Percentiles rank a stretch among this genome's conserved stretches.
phyloP scores from a whole-genome alignment of 192 early-diverging fungal genomes.

The Chytriomyces confervae region DNA sequence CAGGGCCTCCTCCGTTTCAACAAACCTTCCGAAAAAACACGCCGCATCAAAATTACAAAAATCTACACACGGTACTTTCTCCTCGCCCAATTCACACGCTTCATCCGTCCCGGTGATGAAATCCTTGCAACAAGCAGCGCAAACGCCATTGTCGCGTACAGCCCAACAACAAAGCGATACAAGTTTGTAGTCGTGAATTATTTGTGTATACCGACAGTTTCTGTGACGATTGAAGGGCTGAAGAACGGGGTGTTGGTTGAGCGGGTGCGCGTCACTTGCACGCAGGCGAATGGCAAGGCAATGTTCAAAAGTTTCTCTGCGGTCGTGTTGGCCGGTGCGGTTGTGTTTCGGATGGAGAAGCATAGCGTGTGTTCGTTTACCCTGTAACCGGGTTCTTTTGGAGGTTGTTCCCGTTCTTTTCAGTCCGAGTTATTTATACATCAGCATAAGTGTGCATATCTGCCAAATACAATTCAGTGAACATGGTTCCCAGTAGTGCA shows the following conservation, averaged over 20 bases:
- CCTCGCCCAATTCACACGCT: conserved; percentile 42
- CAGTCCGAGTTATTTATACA: no score
- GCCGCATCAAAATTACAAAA: background rate
- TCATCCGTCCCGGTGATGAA: conserved; percentile 33
- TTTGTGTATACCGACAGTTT: background rate
- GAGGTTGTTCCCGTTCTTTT: no score
- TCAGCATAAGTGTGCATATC: no score
- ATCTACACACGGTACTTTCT: background rate
- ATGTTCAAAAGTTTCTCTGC: background rate
- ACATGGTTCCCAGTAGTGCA: no score
- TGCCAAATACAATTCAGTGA: no score
- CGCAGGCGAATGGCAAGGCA: conserved; percentile 1
- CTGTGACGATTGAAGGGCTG: background rate
- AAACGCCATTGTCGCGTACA: conserved; percentile 16
- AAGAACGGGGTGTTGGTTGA: background rate
- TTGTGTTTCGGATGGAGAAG: conserved; percentile 6
- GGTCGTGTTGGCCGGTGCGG: background rate
- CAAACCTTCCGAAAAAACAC: no score
- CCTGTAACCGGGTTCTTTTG: no score
- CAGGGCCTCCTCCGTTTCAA: no score
- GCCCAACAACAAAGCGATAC: background rate
- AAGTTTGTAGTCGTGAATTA: conserved; percentile 22
- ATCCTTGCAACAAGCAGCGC: conserved; percentile 14
- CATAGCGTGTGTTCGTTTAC: conserved; percentile 17
- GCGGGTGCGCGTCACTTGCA: background rate